phyloP scores from a whole-genome alignment of 1,284 basidiomycete species.

The Sporisorium reilianum region DNA sequence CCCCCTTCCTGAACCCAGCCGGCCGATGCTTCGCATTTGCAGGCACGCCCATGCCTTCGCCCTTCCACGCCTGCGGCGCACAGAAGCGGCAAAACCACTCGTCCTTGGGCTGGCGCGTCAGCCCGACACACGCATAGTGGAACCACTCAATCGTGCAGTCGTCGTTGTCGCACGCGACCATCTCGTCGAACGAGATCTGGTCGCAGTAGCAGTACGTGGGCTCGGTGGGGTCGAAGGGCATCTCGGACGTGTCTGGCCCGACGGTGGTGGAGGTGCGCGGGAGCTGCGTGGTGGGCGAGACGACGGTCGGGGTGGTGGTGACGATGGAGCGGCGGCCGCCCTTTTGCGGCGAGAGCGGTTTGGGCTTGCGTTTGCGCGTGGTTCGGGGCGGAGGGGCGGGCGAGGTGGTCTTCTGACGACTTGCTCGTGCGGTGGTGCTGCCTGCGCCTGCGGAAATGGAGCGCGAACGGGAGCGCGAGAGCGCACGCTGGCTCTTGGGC shows the following conservation, averaged over 20 bases:
- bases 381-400: neutral
- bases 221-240: constrained; percentile 70
- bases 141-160: constrained; percentile 72
- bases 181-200: constrained; percentile 71
- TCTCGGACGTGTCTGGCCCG: constrained; percentile 36
- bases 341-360: constrained; percentile 38
- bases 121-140: constrained; percentile 64
- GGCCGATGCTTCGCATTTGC: constrained; percentile 37
- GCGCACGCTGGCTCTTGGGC: constrained; percentile 2
- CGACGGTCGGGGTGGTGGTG: constrained; percentile 10
- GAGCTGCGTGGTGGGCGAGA: constrained; percentile 17
- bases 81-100: constrained; percentile 69
- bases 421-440: neutral
- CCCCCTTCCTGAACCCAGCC: constrained; percentile 19
- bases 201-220: constrained; percentile 73
- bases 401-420: constrained; percentile 5
- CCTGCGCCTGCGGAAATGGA: constrained; percentile 11
- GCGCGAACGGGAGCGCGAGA: constrained; percentile 13
- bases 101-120: constrained; percentile 49
- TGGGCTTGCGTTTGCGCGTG: constrained; percentile 32
- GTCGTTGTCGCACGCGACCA: constrained; percentile 71
- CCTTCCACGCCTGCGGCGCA: constrained; percentile 58
- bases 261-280: neutral
- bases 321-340: constrained; percentile 29
- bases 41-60: constrained; percentile 51